Evolutionary conservation across 2,329 filamentous ascomycete species (phyloP), one percentile per base, ranked within the genome.

Genomic region (Neofusicoccum kwambonambiense): DNA sequence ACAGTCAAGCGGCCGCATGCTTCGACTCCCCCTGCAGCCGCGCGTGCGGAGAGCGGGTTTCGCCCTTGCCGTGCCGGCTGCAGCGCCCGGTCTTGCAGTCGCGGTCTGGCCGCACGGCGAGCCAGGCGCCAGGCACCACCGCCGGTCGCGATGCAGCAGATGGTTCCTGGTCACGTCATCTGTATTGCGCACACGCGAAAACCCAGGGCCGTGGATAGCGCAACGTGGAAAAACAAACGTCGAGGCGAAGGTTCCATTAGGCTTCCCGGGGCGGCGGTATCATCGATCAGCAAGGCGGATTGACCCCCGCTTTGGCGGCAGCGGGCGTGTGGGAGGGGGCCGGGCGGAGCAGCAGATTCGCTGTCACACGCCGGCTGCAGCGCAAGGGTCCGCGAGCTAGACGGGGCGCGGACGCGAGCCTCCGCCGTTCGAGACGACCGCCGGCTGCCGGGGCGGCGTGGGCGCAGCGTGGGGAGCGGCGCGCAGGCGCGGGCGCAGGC

Each of bases 141-240:
- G 39, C 11, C n/a, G 19, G 51, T 58, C 39, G 15, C 39, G 22
- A 31, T 3, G 39, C 39, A 13, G 35, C 27, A 31, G 27, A 22
- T 22, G 41, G 56, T 60, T 27, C 56, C 56, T 60, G 56, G 41
- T 47, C 41, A 47, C 56, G 56, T 60, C 56, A 52, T 52, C 50
- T 35, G 54, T 27, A 57, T 57, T 57, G 52, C 52, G 52, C 52
- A 57, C 52, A 31, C 52, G 39, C 54, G 56, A 31, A 42, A 58
- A 47, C 56, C 56, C 56, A 60, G 56, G 56, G 37, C 56, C 56
- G 56, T 60, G 56, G 56, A 45, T 60, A 41, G 56, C 56, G 56
- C 56, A 60, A 60, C 56, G 56, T 60, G 56, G 41, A 37, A 45
- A 44, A 60, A 60, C 56, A 60, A 60, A 60, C 56, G 56, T 60